Base-by-base conservation (phyloP, 495 filamentous ascomycete species). In the Jackrogersella multiformis region DNA sequence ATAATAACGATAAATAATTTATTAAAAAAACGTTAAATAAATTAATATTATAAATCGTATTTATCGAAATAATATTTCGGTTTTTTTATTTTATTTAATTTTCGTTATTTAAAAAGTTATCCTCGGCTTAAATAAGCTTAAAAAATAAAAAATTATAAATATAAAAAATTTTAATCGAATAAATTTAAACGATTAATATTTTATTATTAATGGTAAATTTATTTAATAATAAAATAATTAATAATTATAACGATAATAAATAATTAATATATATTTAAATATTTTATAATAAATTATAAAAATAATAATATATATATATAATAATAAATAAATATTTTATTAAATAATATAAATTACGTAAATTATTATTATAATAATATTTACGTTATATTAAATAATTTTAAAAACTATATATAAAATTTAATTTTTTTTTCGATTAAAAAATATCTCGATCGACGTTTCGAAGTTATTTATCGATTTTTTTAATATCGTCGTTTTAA, bases 401-500 rank as follows among this genome's bases (percentile, higher is more conserved):
- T 30, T 4, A 30, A 30, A 30, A 30, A 30, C 3, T 30, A 30
- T 30, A 41, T 55, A 13, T 26, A 28, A 16, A 30, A 42, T 30
- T 30, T 55, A n/a, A 41, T 4, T 30, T 30, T 4, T 4, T 4
- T 30, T 4, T 30, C 8, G 8, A 30, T 30, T 28, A 21, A 41
- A 38, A 42, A 55, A 55, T 42, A 55, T 55, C 9, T 55, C 30
- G n/a, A 55, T 55, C 3, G 18, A 18, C 8, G 12, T 42, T 8
- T 28, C 12, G 2, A 55, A 55, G 41, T 55, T 7, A n/a, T 55
- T 55, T 30, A 55, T 55, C 28, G 41, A 30, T 26, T 55, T 55
- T 18, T 18, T 42, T 26, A 55, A 41, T 42, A 16, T 34, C 7
- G 13, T 51, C 4, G n/a, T 51, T 12, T 51, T 51, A n/a, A 51